These are phyloP conservation scores for Verticillium zaregamsianum DNA, from an alignment of 2,329 filamentous ascomycete genomes.

Conservation along the genomic window DNA sequence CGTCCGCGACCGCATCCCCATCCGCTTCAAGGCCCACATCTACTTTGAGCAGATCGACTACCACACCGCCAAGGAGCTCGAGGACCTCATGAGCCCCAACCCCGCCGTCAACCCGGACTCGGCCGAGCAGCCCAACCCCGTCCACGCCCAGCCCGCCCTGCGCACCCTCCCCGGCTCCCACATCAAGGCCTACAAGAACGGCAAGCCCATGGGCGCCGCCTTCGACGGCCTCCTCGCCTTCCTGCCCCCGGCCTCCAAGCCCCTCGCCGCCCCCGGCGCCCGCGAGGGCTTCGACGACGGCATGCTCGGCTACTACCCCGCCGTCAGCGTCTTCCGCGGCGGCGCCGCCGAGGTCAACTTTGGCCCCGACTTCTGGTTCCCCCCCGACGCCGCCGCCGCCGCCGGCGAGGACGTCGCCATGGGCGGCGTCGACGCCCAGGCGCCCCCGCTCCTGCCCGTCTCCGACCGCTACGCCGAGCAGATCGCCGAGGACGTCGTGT, in stretches of 20 bases:
- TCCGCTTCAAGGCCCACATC: slow-evolving; percentile 87
- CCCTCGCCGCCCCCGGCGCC: slow-evolving; percentile 67
- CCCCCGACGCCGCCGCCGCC: slow-evolving; percentile 57
- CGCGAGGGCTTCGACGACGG: slow-evolving; percentile 90
- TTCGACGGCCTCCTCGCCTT: slow-evolving; percentile 89
- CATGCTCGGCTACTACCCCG: slow-evolving; percentile 92
- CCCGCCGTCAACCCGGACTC: slow-evolving; percentile 30
- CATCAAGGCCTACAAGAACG: slow-evolving; percentile 93
- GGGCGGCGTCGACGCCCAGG: slow-evolving; percentile 9
- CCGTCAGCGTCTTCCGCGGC: slow-evolving; percentile 86
- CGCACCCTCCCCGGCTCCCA: slow-evolving; percentile 81
- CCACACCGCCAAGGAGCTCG: slow-evolving; percentile 80
- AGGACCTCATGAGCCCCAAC: slow-evolving; percentile 72
- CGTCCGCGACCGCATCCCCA: slow-evolving; percentile 90
- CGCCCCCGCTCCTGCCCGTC: slow-evolving; percentile 51
- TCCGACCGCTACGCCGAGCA: slow-evolving; percentile 85
- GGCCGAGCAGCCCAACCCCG: slow-evolving; percentile 62
- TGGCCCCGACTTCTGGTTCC: slow-evolving; percentile 87
- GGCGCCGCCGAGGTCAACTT: slow-evolving; percentile 93
- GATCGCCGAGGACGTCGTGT: slow-evolving; percentile 89
- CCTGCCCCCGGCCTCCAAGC: slow-evolving; percentile 80
- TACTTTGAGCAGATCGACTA: slow-evolving; percentile 95
- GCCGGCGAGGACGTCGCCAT: background rate
- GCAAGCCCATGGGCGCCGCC: slow-evolving; percentile 76
- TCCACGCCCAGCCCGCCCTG: slow-evolving; percentile 68